Percentiles rank a stretch among this genome's conserved stretches.
Evolutionary conservation across 192 early-diverging fungal genomes (phyloP).

Genomic region (Pecoramyces ruminantium): DNA sequence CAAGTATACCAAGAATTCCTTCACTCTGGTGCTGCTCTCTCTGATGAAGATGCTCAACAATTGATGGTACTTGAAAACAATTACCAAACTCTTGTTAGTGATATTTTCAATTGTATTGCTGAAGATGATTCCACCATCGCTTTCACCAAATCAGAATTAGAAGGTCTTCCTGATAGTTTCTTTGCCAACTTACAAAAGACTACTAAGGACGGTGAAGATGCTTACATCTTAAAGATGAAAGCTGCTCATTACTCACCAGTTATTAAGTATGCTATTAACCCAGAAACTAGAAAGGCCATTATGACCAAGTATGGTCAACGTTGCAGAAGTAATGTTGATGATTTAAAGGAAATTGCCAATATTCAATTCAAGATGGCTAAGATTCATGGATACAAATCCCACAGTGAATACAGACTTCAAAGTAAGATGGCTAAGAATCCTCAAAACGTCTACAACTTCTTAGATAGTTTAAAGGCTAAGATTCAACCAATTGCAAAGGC

Average conservation of each 20-base stretch:
- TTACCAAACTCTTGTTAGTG: no score
- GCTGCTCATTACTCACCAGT: no score
- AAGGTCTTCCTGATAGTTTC: slow-evolving; percentile 53
- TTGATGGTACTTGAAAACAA: no score
- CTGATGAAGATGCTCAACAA: no score
- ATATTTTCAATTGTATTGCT: no score
- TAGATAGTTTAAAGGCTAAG: slow-evolving; percentile 31
- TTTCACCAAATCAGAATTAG: slow-evolving; percentile 41
- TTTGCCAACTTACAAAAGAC: slow-evolving; percentile 33
- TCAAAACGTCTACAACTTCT: slow-evolving; percentile 42
- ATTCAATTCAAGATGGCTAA: slow-evolving; percentile 25
- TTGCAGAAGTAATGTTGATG: slow-evolving; percentile 42
- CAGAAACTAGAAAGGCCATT: slow-evolving; percentile 19
- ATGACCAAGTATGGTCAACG: slow-evolving; percentile 26
- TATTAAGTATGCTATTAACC: slow-evolving; percentile 4
- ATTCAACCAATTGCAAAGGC: slow-evolving; percentile 32
- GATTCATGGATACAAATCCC: slow-evolving; percentile 51
- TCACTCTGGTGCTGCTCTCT: no score
- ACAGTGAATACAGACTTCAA: slow-evolving; percentile 56
- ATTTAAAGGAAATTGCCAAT: no score
- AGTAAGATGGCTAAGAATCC: slow-evolving; percentile 68
- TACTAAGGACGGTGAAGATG: slow-evolving; percentile 35
- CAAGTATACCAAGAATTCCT: no score
- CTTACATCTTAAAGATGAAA: slow-evolving; percentile 55
- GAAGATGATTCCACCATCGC: no score